Base-by-base conservation (phyloP, 2,329 filamentous ascomycete species). In the Sphaerulina populicola region DNA sequence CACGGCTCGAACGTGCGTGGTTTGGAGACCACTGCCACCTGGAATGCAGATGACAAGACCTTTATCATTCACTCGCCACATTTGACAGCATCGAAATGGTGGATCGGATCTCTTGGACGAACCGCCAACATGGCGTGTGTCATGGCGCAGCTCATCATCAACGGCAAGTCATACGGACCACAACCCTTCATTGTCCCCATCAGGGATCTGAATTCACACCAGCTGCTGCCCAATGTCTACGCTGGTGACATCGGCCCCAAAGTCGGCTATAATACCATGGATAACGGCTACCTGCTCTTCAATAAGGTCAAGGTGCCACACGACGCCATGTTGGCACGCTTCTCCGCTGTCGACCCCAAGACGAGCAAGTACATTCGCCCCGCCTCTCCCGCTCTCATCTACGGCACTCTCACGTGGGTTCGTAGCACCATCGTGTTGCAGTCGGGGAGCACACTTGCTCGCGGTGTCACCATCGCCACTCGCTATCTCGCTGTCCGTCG, bases 161-260 rank as follows among this genome's bases (percentile, higher is more conserved):
- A 74, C 53, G 84, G 83, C 58, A 86, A 85, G 69, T 71, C 74
- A 14, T 82, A 81, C 57, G 86, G 86, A 0, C 85, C 86, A 35
- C 85, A 90, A 62, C 85, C 86, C 0, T 90, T 91, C 63, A 77
- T 90, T 8, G 83, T 88, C 4, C 86, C 85, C 56, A 81, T 91
- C 58, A 73, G 85, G 58, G 81, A 86, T 62, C 65, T 83, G 63
- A 75, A 84, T 68, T 86, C 83, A 7, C 83, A 88, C 61, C 71
- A 83, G 63, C 81, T 83, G 1, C 69, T 88, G 33, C 76, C 82
- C 44, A 82, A 85, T 57, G 70, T 88, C 47, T 81, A 88, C 62
- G 81, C 89, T 21, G 86, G 86, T 41, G 86, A 90, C 58, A 88
- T 90, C 67, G 86, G 86, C 1, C 85, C 86, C 49, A 89, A 89